Evolutionary conservation across 2,329 filamentous ascomycete genomes (phyloP).

Genomic region (Aspergillus terreus): DNA sequence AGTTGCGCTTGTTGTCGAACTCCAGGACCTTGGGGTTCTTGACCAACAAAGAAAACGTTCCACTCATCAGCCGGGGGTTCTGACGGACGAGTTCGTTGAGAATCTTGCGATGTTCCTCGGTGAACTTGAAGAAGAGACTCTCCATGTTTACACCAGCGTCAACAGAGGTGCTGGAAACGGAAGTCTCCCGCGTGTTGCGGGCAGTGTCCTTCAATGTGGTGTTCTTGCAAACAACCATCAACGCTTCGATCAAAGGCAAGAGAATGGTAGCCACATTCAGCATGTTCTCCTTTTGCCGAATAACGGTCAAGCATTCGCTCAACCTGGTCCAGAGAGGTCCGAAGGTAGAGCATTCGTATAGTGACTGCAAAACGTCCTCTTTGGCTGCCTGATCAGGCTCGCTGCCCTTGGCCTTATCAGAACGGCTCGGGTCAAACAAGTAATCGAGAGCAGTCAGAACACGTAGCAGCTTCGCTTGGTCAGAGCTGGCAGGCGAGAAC

Average conservation of each 20-base stretch:
- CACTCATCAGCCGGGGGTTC: slow-evolving; percentile 97
- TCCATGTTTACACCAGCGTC: slow-evolving; percentile 71
- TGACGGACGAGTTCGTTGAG: slow-evolving; percentile 96
- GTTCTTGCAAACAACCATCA: slow-evolving; percentile 99
- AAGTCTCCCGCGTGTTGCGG: slow-evolving; percentile 61
- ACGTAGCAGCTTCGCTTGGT: slow-evolving; percentile 91
- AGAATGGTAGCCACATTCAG: slow-evolving; percentile 96
- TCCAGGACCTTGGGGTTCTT: slow-evolving; percentile 99
- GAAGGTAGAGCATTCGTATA: slow-evolving; percentile 91
- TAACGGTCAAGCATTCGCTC: slow-evolving; percentile 81
- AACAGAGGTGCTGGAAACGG: slow-evolving; percentile 70
- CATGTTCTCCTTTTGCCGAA: slow-evolving; percentile 90
- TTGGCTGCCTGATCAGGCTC: slow-evolving; percentile 62
- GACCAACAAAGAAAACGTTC: slow-evolving; percentile 90
- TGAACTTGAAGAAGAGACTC: slow-evolving; percentile 92
- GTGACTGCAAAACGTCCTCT: slow-evolving; percentile 76
- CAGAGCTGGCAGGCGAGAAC: slow-evolving; percentile 92
- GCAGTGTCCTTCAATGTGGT: slow-evolving; percentile 70
- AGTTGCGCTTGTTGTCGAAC: slow-evolving; percentile 99
- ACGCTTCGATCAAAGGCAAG: slow-evolving; percentile 85
- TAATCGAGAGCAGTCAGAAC: slow-evolving; percentile 93
- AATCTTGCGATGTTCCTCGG: slow-evolving; percentile 94
- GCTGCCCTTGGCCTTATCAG: slow-evolving; percentile 49
- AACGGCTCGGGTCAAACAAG: slow-evolving; percentile 77
- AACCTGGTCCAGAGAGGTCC: slow-evolving; percentile 87